Conservation (phyloP, 2,329 filamentous ascomycete species). For the Aureobasidium sp. region DNA sequence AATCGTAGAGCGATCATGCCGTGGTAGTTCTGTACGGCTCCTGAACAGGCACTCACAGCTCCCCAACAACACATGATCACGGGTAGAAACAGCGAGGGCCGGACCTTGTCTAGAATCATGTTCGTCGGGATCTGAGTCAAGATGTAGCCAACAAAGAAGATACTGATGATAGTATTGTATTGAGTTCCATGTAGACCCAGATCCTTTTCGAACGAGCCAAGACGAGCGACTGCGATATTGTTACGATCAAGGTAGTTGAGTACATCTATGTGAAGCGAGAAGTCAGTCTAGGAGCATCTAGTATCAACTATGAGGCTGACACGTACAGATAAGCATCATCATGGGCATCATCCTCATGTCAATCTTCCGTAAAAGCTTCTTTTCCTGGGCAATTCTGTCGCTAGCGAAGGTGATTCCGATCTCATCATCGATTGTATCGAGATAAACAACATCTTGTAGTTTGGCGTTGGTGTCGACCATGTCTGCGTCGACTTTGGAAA, state of each 20-base stretch:
- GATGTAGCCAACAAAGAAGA: constrained; percentile 51
- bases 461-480: not conserved
- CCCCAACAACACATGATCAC: constrained; percentile 28
- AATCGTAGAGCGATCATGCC: constrained; percentile 30
- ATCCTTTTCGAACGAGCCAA: constrained; percentile 48
- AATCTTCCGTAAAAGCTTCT: constrained; percentile 57
- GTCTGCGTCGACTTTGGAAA: not conserved
- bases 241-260: constrained; percentile 57
- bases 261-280: constrained; percentile 35
- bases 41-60: constrained; percentile 28
- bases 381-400: constrained; percentile 32
- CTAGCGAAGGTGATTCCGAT: too few species aligned
- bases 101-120: constrained; percentile 27
- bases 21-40: constrained; percentile 25
- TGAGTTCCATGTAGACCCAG: constrained; percentile 47
- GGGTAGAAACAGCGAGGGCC: constrained; percentile 24
- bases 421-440: not conserved
- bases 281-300: not conserved
- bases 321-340: constrained; percentile 58
- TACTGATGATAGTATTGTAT: constrained; percentile 47
- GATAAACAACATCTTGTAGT: not conserved
- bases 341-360: constrained; percentile 59
- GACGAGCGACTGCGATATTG: constrained; percentile 55
- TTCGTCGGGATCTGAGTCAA: constrained; percentile 44
- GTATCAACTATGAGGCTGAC: not conserved